phyloP scores from a whole-genome alignment of 208 protist genomes.

The Leishmania tarentolae region DNA sequence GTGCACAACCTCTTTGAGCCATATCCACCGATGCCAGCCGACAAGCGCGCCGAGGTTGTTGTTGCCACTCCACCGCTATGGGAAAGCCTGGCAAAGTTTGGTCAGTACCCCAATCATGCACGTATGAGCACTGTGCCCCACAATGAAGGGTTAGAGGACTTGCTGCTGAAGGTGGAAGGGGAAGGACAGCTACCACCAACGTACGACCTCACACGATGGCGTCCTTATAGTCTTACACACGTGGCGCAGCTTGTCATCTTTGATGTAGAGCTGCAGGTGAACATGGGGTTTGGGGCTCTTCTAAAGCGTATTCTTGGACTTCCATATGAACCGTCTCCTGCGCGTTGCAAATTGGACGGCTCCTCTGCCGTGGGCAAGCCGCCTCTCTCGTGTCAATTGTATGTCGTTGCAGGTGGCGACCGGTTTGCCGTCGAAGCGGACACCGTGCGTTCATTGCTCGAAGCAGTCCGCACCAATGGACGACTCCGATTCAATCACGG shows the following conservation, averaged over 20 bases:
- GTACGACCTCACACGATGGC: conserved; percentile 55
- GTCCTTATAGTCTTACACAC: conserved; percentile 59
- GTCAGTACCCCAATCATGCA: neutral
- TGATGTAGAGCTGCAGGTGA: conserved; percentile 64
- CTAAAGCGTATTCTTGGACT: conserved; percentile 18
- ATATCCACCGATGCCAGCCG: conserved; percentile 59
- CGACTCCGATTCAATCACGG: conserved; percentile 8
- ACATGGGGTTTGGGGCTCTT: conserved; percentile 46
- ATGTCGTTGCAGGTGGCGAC: conserved; percentile 37
- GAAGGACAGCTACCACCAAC: conserved; percentile 39
- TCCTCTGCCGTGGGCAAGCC: conserved; percentile 5
- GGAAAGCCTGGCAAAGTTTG: conserved; percentile 51
- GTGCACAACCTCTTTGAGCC: conserved; percentile 83
- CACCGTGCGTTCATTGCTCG: conserved; percentile 3
- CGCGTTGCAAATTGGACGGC: neutral
- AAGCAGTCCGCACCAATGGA: conserved; percentile 5
- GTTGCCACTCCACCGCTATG: conserved; percentile 72
- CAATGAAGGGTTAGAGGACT: conserved; percentile 53
- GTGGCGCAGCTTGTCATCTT: conserved; percentile 65
- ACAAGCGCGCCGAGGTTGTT: conserved; percentile 74
- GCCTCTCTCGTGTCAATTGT: conserved; percentile 29
- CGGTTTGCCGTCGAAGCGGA: conserved; percentile 11
- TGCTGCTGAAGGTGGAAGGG: conserved; percentile 43
- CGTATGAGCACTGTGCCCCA: conserved; percentile 2
- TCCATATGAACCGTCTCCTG: neutral